Evolutionary conservation across 495 filamentous ascomycete genomes (phyloP), one percentile per base, ranked within the genome.

Genomic region (Xylaria palmicola): DNA sequence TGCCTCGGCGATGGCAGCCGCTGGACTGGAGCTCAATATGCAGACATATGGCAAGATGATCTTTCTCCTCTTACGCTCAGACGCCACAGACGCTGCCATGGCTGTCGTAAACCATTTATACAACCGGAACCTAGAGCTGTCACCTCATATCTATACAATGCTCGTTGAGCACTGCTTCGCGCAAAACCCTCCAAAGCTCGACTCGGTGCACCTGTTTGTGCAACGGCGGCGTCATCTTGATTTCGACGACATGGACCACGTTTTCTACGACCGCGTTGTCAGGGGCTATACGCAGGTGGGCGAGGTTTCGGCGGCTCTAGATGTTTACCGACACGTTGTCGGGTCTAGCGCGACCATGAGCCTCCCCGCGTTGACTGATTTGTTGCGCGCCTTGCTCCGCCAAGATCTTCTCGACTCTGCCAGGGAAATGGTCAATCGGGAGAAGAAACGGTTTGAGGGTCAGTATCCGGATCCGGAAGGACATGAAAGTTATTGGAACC

Each of bases 221-320:
- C 51, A 75, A 13, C 73, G 76, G 20, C 77, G 80, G 26, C 60
- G 71, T n/a, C 62, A 79, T 29, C 64, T 68, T 12, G 54, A 68
- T 0, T 72, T 74, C 29, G 55, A 64, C 48, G 62, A 73, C 36
- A 52, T 80, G n/a, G 87, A 91, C 71, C 69, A 73, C 36, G 70
- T 83, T 37, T 86, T 92, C 66, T 91, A 85, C 79, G 85, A 90
- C 62, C 79, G 88, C 50, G 72, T 90, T 34, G 78, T 90, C 47
- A 79, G 81, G 53, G 87, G 86, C 6, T 92, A 89, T 65, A 75
- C 81, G 9, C 50, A 67, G 17, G 66, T 63, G 6, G 83, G 83
- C 36, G 73, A 84, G 44, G 73, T 77, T 0, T 66, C 71, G 10
- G 75, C 75, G 37, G 84, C 86, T 58, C 74, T 88, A 59, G 63